These are phyloP conservation scores for Leucocoprinus birnbaumii DNA, from an alignment of 768 basidiomycete genomes.

Conservation along the genomic window DNA sequence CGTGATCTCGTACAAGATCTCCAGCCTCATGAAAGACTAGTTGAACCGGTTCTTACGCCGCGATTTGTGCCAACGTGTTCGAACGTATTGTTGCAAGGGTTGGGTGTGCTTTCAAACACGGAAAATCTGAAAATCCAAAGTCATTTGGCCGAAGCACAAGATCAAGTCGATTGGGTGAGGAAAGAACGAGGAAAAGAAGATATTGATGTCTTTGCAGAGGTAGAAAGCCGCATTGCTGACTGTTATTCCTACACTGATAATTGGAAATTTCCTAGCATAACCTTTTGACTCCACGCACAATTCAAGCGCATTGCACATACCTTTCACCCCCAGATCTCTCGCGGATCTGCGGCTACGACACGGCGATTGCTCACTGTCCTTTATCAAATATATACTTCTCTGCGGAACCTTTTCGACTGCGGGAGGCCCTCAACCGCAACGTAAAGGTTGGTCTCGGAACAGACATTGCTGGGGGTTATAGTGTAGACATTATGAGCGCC, in stretches of 20 bases:
- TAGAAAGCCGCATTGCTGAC: too few relatives aligned
- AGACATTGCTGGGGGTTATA: constrained; percentile 87
- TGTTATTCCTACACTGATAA: too few relatives aligned
- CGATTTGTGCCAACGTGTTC: constrained; percentile 91
- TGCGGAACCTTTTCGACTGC: constrained; percentile 59
- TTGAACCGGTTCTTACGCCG: constrained; percentile 85
- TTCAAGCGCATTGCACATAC: constrained; percentile 92
- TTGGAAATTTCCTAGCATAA: too few relatives aligned
- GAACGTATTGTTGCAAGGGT: constrained; percentile 57
- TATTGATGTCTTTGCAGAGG: constrained; percentile 72
- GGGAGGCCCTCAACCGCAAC: constrained; percentile 62
- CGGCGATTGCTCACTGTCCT: constrained; percentile 83
- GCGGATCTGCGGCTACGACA: constrained; percentile 44
- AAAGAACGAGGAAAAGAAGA: constrained; percentile 60
- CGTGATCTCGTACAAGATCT: constrained; percentile 34
- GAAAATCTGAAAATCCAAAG: constrained; percentile 65
- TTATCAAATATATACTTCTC: constrained; percentile 90
- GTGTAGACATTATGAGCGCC: constrained; percentile 67
- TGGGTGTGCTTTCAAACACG: constrained; percentile 51
- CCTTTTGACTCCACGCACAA: constrained; percentile 45
- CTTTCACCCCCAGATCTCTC: constrained; percentile 49
- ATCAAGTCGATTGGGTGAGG: constrained; percentile 72
- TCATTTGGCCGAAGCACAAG: constrained; percentile 79
- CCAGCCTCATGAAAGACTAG: constrained; percentile 44
- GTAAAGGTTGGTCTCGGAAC: constrained; percentile 80